Base-by-base conservation (phyloP, 2,329 filamentous ascomycete species). In the Gremmenia infestans region DNA sequence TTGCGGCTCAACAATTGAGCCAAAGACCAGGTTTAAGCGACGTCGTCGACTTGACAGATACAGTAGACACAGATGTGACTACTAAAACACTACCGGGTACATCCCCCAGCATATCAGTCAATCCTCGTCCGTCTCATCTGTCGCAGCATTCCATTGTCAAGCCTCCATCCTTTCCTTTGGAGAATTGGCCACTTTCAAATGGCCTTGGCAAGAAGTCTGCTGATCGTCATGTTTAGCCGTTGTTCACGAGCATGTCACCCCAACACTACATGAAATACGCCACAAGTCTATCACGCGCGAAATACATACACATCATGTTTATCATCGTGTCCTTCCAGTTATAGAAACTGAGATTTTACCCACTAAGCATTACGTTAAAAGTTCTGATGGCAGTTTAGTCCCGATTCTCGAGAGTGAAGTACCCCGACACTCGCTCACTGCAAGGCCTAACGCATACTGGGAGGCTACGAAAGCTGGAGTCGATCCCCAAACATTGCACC, bases 321-420 rank as follows among this genome's bases (percentile, higher is more conserved):
- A 75, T 60, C 78, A 81, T 57, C 75, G 76, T 25, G 71, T 79
- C 25, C 74, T 78, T n/a, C 80, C 80, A 3, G 72, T 82, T 22
- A 71, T 77, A 28, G 76, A 82, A 52, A 74, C 77, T 12, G 75
- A 82, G 63, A 72, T 81, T 9, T 71, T 81, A 1, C 78, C 80
- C 2, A 69, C 79, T 0, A 74, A 76, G 11, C 80, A 82, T 64
- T 81, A 68, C 36, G 50, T 67, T 6, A 58, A 54, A 5, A 52
- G 54, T 5, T 35, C 58, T n/a, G 65, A 78, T 66, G 69, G 78
- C 2, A 74, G 72, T 1, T 68, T 78, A 7, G 66, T 72, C 14
- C 77, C 81, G 60, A 74, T 81, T 7, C 68, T 74, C 1, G 76
- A 71, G n/a, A 68, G 71, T 6, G 63, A 74, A 40, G 59, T 78